These are phyloP conservation scores for Phlebiopsis flavidoalba DNA, from an alignment of 768 basidiomycete genomes.

Conservation along the genomic window DNA sequence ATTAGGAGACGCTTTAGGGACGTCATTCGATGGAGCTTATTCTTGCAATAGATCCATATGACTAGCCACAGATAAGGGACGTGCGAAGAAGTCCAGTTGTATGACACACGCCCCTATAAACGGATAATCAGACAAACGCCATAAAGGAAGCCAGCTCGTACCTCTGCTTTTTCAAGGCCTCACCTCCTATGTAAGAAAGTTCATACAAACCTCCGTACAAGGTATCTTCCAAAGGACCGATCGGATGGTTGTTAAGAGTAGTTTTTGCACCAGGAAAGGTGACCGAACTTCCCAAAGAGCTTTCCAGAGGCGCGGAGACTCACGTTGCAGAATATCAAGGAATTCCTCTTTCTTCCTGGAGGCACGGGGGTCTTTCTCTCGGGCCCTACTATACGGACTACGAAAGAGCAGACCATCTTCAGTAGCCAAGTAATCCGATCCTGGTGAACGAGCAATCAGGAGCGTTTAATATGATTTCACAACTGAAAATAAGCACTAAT, in stretches of 20 bases:
- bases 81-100: background rate
- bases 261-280: background rate
- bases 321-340: background rate
- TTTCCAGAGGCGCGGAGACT: background rate
- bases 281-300: background rate
- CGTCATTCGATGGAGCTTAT: background rate
- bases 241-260: background rate
- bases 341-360: background rate
- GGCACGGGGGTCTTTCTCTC: background rate
- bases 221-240: background rate
- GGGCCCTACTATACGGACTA: background rate
- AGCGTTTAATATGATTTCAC: background rate
- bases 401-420: background rate
- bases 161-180: background rate
- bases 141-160: background rate
- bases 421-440: background rate
- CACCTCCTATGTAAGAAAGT: background rate
- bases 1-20: background rate
- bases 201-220: background rate
- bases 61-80: background rate
- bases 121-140: background rate
- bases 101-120: background rate
- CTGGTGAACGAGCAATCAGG: background rate
- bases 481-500: background rate
- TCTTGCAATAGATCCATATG: background rate